Evolutionary conservation across 257 asterid genomes (phyloP), one percentile per base, ranked within the genome.

Genomic region (Solanum sejunctum): DNA sequence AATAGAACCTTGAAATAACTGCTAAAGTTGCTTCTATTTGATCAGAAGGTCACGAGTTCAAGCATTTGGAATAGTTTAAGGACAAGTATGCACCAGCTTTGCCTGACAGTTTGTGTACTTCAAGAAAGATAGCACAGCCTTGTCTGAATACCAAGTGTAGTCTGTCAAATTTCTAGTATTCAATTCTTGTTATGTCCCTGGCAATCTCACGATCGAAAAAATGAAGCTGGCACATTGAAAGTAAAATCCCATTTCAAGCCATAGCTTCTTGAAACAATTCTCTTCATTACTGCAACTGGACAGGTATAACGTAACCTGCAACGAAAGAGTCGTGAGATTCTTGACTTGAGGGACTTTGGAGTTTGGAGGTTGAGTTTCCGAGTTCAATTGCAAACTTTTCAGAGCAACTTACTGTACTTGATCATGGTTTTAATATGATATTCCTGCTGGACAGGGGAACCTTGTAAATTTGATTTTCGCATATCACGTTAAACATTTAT

Each of bases 311-410:
- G 36, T 32, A 32, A 60, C 71, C 0, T 88, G 90, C 54, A 28
- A 70, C 36, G 63, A 41, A 49, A 84, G 88, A 49, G 84, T 88
- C 32, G 10, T 58, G 36, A 43, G 36, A 43, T 55, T 21, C 20
- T 88, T 51, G 75, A 84, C 57, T 57, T 88, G 56, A 17, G 1
- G 3, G 84, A 88, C 75, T 84, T 75, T 90, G 13, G 81, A 83
- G 4, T 20, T 58, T 52, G 57, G 57, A 52, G 57, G 66, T 58
- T 58, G 56, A 86, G 54, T 45, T 86, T 23, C 88, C 85, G 0
- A 60, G 10, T 23, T 72, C 86, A 6, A 73, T 86, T 10, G 84
- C 67, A 10, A 88, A 88, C 13, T 82, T 86, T 28, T 86, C 89
- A 11, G 69, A 26, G 23, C 47, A 69, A 13, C 84, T 88, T 12